Conservation (phyloP, 805 yeast genomes). For the Schizosaccharomyces japonicus region DNA sequence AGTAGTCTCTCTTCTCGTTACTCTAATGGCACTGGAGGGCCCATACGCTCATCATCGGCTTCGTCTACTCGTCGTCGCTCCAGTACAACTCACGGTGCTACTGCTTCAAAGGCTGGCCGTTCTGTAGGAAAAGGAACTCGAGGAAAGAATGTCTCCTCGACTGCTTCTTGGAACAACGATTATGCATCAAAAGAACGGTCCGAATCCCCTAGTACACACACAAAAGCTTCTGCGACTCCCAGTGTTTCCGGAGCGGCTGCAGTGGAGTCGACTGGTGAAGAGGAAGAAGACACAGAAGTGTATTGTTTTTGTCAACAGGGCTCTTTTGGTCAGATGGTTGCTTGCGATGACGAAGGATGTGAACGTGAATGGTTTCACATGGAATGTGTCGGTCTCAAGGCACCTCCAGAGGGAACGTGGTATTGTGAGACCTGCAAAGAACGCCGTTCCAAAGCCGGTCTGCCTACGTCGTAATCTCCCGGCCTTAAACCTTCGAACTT, state of each 20-base stretch:
- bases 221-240: no score
- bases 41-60: no score
- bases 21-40: no score
- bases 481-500: no score
- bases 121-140: no score
- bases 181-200: background rate
- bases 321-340: conserved; percentile 89
- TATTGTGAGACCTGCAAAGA: conserved; percentile 62
- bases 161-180: background rate
- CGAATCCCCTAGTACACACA: background rate
- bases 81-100: no score
- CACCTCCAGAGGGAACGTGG: conserved; percentile 86
- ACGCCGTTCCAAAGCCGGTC: no score
- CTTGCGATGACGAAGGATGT: conserved; percentile 80
- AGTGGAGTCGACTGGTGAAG: background rate
- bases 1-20: no score
- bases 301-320: conserved; percentile 88
- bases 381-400: conserved; percentile 71
- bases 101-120: no score
- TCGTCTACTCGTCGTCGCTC: no score
- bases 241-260: background rate
- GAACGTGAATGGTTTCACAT: conserved; percentile 89
- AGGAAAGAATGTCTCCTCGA: background rate
- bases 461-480: no score
- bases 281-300: conserved; percentile 20